Evolutionary conservation across 768 basidiomycete genomes (phyloP).

Genomic region (Tremella yokohamensis): DNA sequence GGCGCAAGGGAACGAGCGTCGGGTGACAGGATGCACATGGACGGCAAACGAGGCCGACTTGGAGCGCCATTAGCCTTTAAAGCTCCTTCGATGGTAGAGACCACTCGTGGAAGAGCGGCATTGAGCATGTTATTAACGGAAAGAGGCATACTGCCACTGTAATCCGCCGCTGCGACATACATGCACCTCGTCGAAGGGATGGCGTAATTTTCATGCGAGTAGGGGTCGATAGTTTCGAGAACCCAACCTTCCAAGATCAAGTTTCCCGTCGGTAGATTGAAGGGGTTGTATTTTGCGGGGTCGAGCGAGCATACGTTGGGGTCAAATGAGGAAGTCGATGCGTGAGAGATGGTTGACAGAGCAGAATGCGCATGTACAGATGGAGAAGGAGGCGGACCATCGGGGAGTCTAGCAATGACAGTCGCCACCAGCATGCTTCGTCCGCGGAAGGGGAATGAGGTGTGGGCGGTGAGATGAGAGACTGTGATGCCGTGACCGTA

Average conservation of each 20-base stretch:
- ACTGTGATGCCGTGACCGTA: slow-evolving; percentile 74
- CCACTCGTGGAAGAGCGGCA: slow-evolving; percentile 65
- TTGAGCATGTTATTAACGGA: slow-evolving; percentile 84
- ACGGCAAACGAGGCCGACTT: slow-evolving; percentile 68
- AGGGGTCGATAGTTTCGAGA: slow-evolving; percentile 91
- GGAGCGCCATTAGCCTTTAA: slow-evolving; percentile 65
- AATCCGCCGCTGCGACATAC: slow-evolving; percentile 77
- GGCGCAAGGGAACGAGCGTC: slow-evolving; percentile 30
- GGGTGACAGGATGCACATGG: slow-evolving; percentile 54
- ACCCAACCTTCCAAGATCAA: slow-evolving; percentile 92
- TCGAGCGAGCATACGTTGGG: slow-evolving; percentile 15
- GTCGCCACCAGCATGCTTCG: slow-evolving; percentile 78
- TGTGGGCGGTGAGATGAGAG: slow-evolving; percentile 67
- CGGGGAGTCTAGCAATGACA: slow-evolving; percentile 58
- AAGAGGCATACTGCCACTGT: slow-evolving; percentile 75
- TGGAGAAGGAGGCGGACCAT: slow-evolving; percentile 47
- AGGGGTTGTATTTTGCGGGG: slow-evolving; percentile 68
- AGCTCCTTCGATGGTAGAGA: slow-evolving; percentile 69
- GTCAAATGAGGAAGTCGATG: slow-evolving; percentile 63
- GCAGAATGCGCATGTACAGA: slow-evolving; percentile 47
- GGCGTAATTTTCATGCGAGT: slow-evolving; percentile 85
- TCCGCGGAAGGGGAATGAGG: slow-evolving; percentile 84
- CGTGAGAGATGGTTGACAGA: slow-evolving; percentile 69
- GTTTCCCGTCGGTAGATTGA: slow-evolving; percentile 68
- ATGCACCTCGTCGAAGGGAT: slow-evolving; percentile 91